Evolutionary conservation across 768 basidiomycete genomes (phyloP).

Genomic region (Hypholoma fasciculare): DNA sequence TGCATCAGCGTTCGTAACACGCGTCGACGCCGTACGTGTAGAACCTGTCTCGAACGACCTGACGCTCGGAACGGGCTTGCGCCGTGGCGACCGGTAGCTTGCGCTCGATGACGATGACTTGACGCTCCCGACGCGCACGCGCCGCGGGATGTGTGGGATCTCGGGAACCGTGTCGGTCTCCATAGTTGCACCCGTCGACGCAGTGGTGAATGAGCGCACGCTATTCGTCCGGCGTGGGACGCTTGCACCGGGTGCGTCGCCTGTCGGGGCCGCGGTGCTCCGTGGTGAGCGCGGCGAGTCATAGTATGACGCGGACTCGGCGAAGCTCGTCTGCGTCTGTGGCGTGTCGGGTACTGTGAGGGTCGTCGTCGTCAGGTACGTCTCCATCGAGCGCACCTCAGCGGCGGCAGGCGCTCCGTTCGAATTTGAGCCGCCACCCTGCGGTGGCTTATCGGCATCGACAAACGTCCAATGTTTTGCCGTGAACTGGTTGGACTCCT

Average conservation of each 20-base stretch:
- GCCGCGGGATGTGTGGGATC: background rate
- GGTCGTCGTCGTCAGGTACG: constrained; percentile 11
- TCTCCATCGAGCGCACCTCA: constrained; percentile 9
- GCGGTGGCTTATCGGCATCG: constrained; percentile 6
- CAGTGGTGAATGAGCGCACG: background rate
- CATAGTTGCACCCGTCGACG: background rate
- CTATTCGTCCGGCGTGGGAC: background rate
- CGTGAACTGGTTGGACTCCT: constrained; percentile 20
- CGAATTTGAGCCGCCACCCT: background rate
- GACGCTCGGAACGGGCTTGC: constrained; percentile 9
- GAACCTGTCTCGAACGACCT: constrained; percentile 4
- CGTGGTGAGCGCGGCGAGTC: constrained; percentile 6
- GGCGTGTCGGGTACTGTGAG: constrained; percentile 14
- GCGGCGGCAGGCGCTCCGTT: background rate
- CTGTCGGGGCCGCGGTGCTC: background rate
- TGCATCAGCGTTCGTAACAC: background rate
- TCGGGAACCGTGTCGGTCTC: background rate
- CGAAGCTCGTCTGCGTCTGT: constrained; percentile 11
- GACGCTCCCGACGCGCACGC: constrained; percentile 9
- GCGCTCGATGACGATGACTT: constrained; percentile 12
- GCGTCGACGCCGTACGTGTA: constrained; percentile 3
- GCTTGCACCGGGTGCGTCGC: background rate
- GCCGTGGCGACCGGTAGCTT: constrained; percentile 6
- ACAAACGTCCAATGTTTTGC: constrained; percentile 14
- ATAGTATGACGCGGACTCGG: constrained; percentile 9